Evolutionary conservation across 2,329 filamentous ascomycete species (phyloP).

Genomic region (Curvularia verruculosa): DNA sequence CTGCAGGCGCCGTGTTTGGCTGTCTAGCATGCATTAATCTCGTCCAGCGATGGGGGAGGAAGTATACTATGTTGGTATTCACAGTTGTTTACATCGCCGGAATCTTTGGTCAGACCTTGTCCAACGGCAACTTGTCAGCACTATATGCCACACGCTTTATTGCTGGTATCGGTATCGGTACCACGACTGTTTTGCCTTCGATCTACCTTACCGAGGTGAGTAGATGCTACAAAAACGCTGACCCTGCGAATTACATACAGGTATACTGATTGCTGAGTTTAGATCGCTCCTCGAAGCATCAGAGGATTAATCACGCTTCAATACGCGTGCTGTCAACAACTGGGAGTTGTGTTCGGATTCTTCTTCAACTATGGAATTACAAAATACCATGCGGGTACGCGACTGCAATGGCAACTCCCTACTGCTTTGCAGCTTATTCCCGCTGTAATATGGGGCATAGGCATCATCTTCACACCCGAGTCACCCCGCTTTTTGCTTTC

Average conservation of each 20-base stretch:
- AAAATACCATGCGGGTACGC: background rate
- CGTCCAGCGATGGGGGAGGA: background rate
- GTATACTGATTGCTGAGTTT: background rate
- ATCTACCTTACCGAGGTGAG: slow-evolving; percentile 1
- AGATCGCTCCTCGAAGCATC: background rate
- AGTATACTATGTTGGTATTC: background rate
- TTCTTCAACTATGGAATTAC: slow-evolving; percentile 3
- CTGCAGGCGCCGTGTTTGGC: background rate
- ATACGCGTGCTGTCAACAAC: background rate
- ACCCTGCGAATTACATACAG: background rate
- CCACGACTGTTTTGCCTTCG: background rate
- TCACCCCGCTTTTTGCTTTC: background rate
- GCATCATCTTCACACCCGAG: background rate
- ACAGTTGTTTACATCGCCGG: background rate
- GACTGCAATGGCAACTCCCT: background rate
- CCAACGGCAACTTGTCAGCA: background rate
- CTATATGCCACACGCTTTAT: background rate
- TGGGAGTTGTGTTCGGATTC: background rate
- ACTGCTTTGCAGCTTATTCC: background rate
- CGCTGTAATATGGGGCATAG: background rate
- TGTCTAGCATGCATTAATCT: slow-evolving; percentile 1
- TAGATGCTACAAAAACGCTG: background rate
- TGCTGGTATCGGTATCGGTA: background rate
- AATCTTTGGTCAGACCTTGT: background rate
- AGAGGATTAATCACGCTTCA: background rate